Evolutionary conservation across 2,329 filamentous ascomycete species (phyloP).

Genomic region (Polychaeton citri): DNA sequence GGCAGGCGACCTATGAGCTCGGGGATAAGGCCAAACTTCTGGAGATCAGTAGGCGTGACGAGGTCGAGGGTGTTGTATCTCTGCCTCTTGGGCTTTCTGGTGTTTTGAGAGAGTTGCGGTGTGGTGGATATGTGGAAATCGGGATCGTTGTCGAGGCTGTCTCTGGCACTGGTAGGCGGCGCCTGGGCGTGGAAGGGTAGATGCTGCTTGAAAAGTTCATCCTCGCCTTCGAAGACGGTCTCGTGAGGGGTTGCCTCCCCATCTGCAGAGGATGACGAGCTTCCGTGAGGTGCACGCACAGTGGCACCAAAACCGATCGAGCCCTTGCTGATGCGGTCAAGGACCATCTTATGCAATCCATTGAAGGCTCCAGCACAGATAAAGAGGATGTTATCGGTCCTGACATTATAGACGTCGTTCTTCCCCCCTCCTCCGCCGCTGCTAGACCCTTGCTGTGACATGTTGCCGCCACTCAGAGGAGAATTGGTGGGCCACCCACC

Average conservation of each 20-base stretch:
- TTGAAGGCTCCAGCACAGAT: slow-evolving; percentile 94
- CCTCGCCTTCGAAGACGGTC: slow-evolving; percentile 46
- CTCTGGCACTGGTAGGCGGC: slow-evolving; percentile 24
- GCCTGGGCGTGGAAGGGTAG: slow-evolving; percentile 36
- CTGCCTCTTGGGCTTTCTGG: slow-evolving; percentile 33
- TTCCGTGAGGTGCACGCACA: slow-evolving; percentile 40
- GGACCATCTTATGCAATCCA: slow-evolving; percentile 73
- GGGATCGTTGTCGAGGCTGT: too few relatives aligned
- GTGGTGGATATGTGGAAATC: too few relatives aligned
- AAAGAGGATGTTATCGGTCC: slow-evolving; percentile 94
- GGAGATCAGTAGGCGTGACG: slow-evolving; percentile 65
- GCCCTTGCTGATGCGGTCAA: slow-evolving; percentile 73
- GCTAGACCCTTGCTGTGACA: slow-evolving; percentile 12
- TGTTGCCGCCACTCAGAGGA: slow-evolving; percentile 22
- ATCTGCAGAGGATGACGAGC: slow-evolving; percentile 25
- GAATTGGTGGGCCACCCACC: slow-evolving; percentile 20
- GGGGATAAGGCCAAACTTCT: slow-evolving; percentile 62
- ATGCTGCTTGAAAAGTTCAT: slow-evolving; percentile 33
- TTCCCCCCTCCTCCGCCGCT: slow-evolving; percentile 20
- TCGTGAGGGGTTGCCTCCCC: slow-evolving; percentile 40
- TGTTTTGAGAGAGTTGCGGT: slow-evolving; percentile 4
- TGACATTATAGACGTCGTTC: slow-evolving; percentile 56
- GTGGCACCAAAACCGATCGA: slow-evolving; percentile 87
- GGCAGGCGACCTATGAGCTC: slow-evolving; percentile 94
- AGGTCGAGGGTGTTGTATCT: slow-evolving; percentile 53